Percentiles rank a stretch among this genome's conserved stretches.
phyloP scores from a whole-genome alignment of 805 yeast species.

The Sugiyamaella floridensis region DNA sequence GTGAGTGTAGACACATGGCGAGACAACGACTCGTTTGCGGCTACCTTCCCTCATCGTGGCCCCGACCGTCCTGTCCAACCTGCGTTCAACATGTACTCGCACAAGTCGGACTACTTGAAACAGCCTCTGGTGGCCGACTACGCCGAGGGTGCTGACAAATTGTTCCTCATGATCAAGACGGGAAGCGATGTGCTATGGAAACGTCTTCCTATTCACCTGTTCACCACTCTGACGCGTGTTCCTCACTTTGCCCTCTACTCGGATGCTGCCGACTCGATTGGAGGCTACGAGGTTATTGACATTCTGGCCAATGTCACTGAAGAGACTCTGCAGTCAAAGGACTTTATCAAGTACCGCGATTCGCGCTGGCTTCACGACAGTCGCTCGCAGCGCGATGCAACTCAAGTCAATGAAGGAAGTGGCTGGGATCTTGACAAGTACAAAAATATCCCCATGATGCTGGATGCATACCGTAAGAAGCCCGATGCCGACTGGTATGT shows the following conservation, averaged over 20 bases:
- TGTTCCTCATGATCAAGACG: conserved; percentile 33
- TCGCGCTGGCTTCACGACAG: conserved; percentile 20
- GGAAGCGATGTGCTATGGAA: conserved; percentile 32
- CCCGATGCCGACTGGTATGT: conserved; percentile 30
- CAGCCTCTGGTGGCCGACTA: conserved; percentile 24
- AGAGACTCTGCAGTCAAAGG: conserved; percentile 13
- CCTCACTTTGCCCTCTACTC: conserved; percentile 31
- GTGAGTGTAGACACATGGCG: conserved; percentile 17
- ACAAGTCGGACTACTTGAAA: conserved; percentile 15
- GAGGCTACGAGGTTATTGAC: conserved; percentile 30
- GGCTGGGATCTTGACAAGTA: conserved; percentile 34
- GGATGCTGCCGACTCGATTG: conserved; percentile 28
- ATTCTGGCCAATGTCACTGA: conserved; percentile 23
- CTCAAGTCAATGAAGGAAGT: conserved; percentile 12
- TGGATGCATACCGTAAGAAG: conserved; percentile 28
- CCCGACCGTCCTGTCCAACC: conserved; percentile 7
- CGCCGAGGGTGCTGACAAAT: conserved; percentile 20
- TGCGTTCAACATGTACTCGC: conserved; percentile 1
- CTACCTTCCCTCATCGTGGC: conserved; percentile 6
- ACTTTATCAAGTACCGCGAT: conserved; percentile 24
- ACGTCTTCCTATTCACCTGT: conserved; percentile 31
- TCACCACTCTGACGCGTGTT: conserved; percentile 28
- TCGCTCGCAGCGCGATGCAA: conserved; percentile 14
- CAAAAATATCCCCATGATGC: conserved; percentile 33
- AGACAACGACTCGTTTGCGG: conserved; percentile 8